Evolutionary conservation across 345 rosid species (phyloP).

Genomic region (Cardiospermum halicacabum): DNA sequence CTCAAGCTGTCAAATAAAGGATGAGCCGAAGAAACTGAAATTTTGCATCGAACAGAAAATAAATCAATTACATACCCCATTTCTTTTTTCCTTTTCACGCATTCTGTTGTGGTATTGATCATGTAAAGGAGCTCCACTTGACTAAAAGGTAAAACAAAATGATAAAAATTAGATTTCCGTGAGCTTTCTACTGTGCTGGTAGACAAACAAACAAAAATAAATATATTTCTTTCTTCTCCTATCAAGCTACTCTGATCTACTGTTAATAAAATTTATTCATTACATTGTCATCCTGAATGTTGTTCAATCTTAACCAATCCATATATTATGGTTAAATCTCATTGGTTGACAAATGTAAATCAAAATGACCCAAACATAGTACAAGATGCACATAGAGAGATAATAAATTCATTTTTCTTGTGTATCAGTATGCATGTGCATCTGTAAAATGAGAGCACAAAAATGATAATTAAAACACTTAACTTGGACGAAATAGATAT

Average conservation of each 20-base stretch:
- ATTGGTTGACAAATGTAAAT: too few relatives aligned
- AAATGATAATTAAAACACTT: background rate
- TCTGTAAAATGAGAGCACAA: background rate
- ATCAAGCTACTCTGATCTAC: too few relatives aligned
- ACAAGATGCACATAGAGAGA: background rate
- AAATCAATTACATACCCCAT: slow-evolving; percentile 2
- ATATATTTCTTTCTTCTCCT: too few relatives aligned
- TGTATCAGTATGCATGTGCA: background rate
- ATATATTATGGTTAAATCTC: too few relatives aligned
- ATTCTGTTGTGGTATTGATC: background rate
- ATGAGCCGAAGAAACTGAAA: background rate
- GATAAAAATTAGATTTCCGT: background rate
- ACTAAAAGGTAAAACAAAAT: background rate
- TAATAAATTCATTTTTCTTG: background rate
- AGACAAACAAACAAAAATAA: too few relatives aligned
- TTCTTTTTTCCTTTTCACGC: slow-evolving; percentile 10
- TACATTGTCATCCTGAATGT: background rate
- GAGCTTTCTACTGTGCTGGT: too few relatives aligned
- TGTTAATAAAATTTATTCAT: too few relatives aligned
- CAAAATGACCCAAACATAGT: too few relatives aligned
- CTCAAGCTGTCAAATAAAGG: background rate
- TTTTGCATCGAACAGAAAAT: background rate
- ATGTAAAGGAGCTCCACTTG: slow-evolving; percentile 1
- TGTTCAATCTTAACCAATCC: too few relatives aligned
- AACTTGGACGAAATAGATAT: background rate